A percentile compares a stretch with the other conserved stretches of the same genome.
These are phyloP conservation scores for Cantharellus cinnabarinus DNA, from an alignment of 768 basidiomycete species.

Conservation along the genomic window DNA sequence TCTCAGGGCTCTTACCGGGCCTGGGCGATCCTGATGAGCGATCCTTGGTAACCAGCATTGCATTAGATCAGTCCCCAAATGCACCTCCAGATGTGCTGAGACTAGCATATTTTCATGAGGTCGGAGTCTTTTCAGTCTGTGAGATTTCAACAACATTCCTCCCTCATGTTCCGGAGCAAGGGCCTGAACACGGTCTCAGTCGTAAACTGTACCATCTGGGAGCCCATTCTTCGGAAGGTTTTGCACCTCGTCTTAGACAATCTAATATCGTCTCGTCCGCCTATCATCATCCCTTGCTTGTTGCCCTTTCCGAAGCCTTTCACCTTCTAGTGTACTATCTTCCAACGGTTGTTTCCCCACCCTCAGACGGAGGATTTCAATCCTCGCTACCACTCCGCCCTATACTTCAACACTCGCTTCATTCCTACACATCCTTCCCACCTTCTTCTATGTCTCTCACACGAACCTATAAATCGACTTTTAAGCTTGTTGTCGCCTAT, in stretches of 20 bases:
- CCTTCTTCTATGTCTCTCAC: conserved; percentile 69
- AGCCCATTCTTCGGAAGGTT: background rate
- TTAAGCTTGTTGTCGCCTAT: conserved; percentile 58
- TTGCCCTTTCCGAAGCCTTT: conserved; percentile 48
- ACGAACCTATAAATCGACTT: conserved; percentile 18
- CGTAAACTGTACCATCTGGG: conserved; percentile 20
- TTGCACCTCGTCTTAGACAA: too few relatives aligned
- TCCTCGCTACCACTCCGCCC: conserved; percentile 6
- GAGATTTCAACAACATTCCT: conserved; percentile 26
- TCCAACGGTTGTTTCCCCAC: conserved; percentile 12
- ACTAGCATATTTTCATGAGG: conserved; percentile 41
- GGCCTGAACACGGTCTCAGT: conserved; percentile 10
- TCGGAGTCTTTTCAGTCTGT: conserved; percentile 46
- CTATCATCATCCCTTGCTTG: conserved; percentile 60
- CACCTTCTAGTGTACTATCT: conserved; percentile 55
- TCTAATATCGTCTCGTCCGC: conserved; percentile 35
- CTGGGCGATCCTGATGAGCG: background rate
- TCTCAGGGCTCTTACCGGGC: background rate
- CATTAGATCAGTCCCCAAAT: conserved; percentile 56
- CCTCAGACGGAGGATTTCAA: background rate
- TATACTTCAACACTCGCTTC: conserved; percentile 31
- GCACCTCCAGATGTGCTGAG: conserved; percentile 14
- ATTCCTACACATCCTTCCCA: conserved; percentile 59
- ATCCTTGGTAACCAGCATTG: conserved; percentile 34
- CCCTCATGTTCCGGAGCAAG: conserved; percentile 10